Conservation (phyloP, 805 yeast genomes). For the Saccharomycopsis vini region DNA sequence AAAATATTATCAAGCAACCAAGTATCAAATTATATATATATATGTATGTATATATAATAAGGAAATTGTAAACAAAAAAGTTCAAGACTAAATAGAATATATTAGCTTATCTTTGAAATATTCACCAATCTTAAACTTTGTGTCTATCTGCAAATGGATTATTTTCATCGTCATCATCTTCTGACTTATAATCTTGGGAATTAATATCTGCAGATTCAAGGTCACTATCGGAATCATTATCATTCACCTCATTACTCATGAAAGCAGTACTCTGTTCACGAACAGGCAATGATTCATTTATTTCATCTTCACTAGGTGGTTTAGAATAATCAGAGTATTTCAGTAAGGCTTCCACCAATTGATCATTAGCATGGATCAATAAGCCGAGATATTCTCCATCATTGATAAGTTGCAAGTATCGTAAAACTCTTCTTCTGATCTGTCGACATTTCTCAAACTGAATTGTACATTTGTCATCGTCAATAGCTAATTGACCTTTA, state of each 20-base stretch:
- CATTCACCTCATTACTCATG: conserved; percentile 2
- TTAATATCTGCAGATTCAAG: too few relatives aligned
- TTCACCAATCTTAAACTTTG: conserved; percentile 14
- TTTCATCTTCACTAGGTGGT: neutral
- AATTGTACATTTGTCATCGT: conserved; percentile 49
- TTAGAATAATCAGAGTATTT: conserved; percentile 43
- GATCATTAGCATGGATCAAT: conserved; percentile 83
- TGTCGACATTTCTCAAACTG: conserved; percentile 68
- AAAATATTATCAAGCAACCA: too few relatives aligned
- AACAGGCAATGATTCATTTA: neutral
- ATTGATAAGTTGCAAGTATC: conserved; percentile 76
- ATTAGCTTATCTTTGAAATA: too few relatives aligned
- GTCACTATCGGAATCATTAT: conserved; percentile 3
- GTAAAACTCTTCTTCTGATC: conserved; percentile 66
- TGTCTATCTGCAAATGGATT: conserved; percentile 18
- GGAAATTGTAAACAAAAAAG: too few relatives aligned
- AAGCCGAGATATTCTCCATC: conserved; percentile 85
- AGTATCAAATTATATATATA: too few relatives aligned
- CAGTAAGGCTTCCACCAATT: conserved; percentile 65
- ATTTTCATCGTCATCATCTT: conserved; percentile 16
- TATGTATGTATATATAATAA: too few relatives aligned
- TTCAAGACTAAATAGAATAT: too few relatives aligned
- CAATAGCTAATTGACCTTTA: conserved; percentile 47
- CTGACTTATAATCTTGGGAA: conserved; percentile 7
- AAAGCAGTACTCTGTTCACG: conserved; percentile 1